phyloP scores from a whole-genome alignment of 2,329 filamentous ascomycete species.

The Biscogniauxia mediterranea region DNA sequence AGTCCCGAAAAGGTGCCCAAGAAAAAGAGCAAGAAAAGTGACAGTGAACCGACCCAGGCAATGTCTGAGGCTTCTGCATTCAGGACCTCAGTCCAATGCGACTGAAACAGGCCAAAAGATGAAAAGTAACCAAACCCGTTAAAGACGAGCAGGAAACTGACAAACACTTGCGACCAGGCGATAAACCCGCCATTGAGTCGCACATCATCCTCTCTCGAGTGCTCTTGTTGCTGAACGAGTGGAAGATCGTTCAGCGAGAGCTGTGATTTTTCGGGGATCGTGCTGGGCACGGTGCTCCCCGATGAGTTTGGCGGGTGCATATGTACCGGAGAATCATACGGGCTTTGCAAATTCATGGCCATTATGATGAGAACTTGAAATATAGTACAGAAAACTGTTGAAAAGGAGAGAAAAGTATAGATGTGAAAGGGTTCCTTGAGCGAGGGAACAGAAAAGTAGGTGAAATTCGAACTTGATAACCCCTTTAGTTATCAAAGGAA shows the following conservation, averaged over 20 bases:
- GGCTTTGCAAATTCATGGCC: neutral
- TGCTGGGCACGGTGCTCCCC: neutral
- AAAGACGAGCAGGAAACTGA: neutral
- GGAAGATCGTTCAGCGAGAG: neutral
- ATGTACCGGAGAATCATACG: neutral
- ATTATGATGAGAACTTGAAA: neutral
- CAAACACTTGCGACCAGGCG: neutral
- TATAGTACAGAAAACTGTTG: neutral
- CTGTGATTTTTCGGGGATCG: neutral
- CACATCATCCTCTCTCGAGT: neutral
- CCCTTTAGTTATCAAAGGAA: neutral
- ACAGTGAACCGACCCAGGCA: slow-evolving; percentile 2
- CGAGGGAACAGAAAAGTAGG: neutral
- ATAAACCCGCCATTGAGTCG: neutral
- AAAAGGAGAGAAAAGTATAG: neutral
- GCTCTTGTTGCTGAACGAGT: neutral
- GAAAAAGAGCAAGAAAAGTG: slow-evolving; percentile 5
- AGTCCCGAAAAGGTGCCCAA: slow-evolving; percentile 6
- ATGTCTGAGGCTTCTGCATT: slow-evolving; percentile 1
- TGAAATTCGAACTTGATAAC: neutral
- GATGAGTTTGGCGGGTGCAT: neutral
- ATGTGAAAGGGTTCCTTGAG: neutral
- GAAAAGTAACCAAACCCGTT: neutral
- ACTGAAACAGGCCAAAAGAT: neutral
- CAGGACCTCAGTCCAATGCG: neutral